Base-by-base conservation (phyloP, 768 basidiomycete genomes). In the Panellus pusillus region DNA sequence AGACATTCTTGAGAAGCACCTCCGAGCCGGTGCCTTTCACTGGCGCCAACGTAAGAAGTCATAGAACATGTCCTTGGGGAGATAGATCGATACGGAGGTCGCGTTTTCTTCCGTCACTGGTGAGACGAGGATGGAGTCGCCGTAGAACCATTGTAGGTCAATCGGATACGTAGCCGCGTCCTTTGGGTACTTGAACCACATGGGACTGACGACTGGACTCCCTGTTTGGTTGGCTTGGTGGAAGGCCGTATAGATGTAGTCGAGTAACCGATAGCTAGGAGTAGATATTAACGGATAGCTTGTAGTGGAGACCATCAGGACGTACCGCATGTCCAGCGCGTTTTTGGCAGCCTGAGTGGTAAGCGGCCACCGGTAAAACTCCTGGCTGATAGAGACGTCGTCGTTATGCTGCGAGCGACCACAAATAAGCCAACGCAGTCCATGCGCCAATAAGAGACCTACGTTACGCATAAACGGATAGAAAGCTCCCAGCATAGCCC, bases 391-490 rank as follows among this genome's bases (percentile, higher is more conserved):
- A 0, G 76, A 70, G 1, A 66, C 74, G 58, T 83, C 79, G 1
- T 42, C 47, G 40, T 55, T 60, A 41, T 61, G 59, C 59, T 61
- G 37, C 13, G 40, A 17, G 27, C n/a, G 14, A 27, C 24, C 2
- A 24, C 24, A 2, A 24, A 37, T 52, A 2, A 56, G 55, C 44
- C 15, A 12, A 11, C 4, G 17, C 3, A 14, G 1, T 37, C 12
- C n/a, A 36, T 2, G 5, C 14, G 7, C 15, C 27, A 41, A 15
- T 4, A 38, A 14, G 19, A 24, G 0, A 67, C 81, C 66, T 52
- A 85, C 84, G 63, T 91, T 87, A 9, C 89, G 74, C 82, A 84
- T 88, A 74, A 91, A 91, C 0, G 89, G 87, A 66, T 84, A 83
- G 69, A 90, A 91, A 0, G 85, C 88, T 1, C 86, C 86, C 2